A percentile compares a stretch with the other conserved stretches of the same genome.
These are phyloP conservation scores for Penicillium subrubescens DNA, from an alignment of 495 filamentous ascomycete genomes.

Conservation along the genomic window DNA sequence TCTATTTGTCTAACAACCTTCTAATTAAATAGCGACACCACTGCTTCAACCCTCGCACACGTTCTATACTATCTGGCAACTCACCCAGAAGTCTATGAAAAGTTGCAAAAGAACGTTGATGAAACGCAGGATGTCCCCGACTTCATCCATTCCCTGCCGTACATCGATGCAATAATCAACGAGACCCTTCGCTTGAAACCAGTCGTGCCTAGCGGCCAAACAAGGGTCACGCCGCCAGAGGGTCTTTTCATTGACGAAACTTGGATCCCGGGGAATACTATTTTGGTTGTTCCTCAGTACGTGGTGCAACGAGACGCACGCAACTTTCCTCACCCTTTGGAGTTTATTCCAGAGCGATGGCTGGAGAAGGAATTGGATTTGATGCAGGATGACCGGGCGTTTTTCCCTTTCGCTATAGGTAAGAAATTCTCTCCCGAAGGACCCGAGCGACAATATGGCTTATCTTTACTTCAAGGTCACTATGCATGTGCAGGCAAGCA, in stretches of 20 bases:
- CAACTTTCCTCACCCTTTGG: conserved; percentile 37
- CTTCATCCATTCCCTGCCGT: conserved; percentile 20
- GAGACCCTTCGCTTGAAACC: conserved; percentile 57
- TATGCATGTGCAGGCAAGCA: conserved; percentile 13
- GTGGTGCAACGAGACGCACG: conserved; percentile 31
- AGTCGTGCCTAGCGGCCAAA: conserved; percentile 42
- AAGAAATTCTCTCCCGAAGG: conserved; percentile 5
- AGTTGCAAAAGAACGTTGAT: conserved; percentile 28
- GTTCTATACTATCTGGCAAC: conserved; percentile 42
- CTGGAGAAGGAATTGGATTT: conserved; percentile 41
- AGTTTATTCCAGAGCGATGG: conserved; percentile 63
- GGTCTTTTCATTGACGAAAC: conserved; percentile 30
- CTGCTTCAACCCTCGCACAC: conserved; percentile 30
- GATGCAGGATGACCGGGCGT: conserved; percentile 47
- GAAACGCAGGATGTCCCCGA: not conserved
- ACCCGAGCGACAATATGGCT: not conserved
- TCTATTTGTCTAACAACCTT: not conserved
- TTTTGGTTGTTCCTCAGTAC: conserved; percentile 37
- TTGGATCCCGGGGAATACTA: conserved; percentile 31
- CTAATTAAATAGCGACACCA: conserved; percentile 35
- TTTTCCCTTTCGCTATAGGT: conserved; percentile 54
- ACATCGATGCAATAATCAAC: conserved; percentile 54
- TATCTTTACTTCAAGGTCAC: not conserved
- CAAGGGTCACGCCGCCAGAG: conserved; percentile 33
- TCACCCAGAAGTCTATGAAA: conserved; percentile 24